A percentile compares a stretch with the other conserved stretches of the same genome.
Evolutionary conservation across 1,284 basidiomycete species (phyloP).

Genomic region (Pseudozyma thailandica): DNA sequence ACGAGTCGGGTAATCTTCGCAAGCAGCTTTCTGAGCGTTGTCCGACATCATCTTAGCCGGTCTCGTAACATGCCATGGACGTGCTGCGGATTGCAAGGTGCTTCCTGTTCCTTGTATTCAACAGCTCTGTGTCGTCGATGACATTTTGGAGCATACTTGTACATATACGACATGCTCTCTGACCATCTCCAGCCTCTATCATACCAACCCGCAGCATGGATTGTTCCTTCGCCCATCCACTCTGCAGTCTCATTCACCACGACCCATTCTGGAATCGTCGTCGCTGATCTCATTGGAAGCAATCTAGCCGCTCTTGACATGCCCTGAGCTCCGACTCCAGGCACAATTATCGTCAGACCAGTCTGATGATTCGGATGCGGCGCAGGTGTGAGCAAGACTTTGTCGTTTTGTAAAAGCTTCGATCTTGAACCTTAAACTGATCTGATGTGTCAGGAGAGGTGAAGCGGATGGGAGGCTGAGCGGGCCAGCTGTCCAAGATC

Average conservation of each 20-base stretch:
- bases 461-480: constrained; percentile 19
- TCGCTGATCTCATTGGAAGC: constrained; percentile 48
- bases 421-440: constrained; percentile 39
- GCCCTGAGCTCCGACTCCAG: constrained; percentile 30
- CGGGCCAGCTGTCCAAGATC: constrained; percentile 18
- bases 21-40: too few relatives aligned
- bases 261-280: constrained; percentile 52
- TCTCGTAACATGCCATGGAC: too few relatives aligned
- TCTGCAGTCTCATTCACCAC: constrained; percentile 27
- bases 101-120: too few relatives aligned
- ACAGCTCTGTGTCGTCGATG: too few relatives aligned
- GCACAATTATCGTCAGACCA: constrained; percentile 28
- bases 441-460: constrained; percentile 8
- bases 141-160: background rate
- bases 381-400: constrained; percentile 22
- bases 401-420: constrained; percentile 35
- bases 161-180: constrained; percentile 40
- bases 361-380: constrained; percentile 11
- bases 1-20: too few relatives aligned
- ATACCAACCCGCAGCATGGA: constrained; percentile 51
- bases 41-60: too few relatives aligned
- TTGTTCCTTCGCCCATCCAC: constrained; percentile 43
- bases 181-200: constrained; percentile 43
- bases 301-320: constrained; percentile 37
- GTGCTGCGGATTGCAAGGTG: too few relatives aligned